phyloP scores from a whole-genome alignment of 768 basidiomycete species.

The Kwoniella heveanensis region DNA sequence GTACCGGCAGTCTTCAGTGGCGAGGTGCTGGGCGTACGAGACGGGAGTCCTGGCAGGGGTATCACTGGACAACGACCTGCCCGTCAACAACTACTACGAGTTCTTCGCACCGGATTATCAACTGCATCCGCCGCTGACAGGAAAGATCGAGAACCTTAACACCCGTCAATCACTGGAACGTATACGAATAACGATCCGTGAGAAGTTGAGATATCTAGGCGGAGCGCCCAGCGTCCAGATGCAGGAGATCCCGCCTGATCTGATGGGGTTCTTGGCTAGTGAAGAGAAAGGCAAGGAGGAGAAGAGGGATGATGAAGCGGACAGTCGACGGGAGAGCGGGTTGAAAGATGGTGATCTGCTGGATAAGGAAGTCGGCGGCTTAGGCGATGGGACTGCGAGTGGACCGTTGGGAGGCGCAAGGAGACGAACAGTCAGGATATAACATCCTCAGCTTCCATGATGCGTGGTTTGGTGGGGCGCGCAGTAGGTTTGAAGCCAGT shows the following conservation, averaged over 20 bases:
- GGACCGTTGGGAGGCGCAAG: conserved; percentile 13
- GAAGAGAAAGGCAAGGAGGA: conserved; percentile 72
- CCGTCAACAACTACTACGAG: conserved; percentile 82
- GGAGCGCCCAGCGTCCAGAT: conserved; percentile 96
- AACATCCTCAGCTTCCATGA: too few relatives aligned
- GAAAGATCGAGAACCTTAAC: conserved; percentile 83
- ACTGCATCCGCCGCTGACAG: conserved; percentile 84
- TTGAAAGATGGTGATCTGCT: conserved; percentile 12
- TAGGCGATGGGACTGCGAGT: conserved; percentile 5
- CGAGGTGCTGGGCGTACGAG: conserved; percentile 99
- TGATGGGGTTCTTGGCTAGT: conserved; percentile 70
- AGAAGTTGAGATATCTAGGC: conserved; percentile 85
- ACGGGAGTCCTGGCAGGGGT: conserved; percentile 88
- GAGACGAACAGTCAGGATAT: conserved; percentile 7
- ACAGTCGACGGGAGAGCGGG: conserved; percentile 4
- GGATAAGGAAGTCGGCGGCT: conserved; percentile 14
- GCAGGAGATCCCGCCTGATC: conserved; percentile 92
- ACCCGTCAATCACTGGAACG: conserved; percentile 77
- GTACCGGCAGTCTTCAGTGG: conserved; percentile 95
- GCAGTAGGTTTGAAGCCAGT: too few relatives aligned
- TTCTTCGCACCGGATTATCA: conserved; percentile 93
- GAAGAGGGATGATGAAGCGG: conserved; percentile 64
- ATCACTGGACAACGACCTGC: conserved; percentile 78
- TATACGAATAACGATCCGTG: conserved; percentile 80
- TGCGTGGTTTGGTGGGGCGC: too few relatives aligned